A percentile compares a stretch with the other conserved stretches of the same genome.
phyloP scores from a whole-genome alignment of 2,329 filamentous ascomycete genomes.

The Talaromyces verruculosus region DNA sequence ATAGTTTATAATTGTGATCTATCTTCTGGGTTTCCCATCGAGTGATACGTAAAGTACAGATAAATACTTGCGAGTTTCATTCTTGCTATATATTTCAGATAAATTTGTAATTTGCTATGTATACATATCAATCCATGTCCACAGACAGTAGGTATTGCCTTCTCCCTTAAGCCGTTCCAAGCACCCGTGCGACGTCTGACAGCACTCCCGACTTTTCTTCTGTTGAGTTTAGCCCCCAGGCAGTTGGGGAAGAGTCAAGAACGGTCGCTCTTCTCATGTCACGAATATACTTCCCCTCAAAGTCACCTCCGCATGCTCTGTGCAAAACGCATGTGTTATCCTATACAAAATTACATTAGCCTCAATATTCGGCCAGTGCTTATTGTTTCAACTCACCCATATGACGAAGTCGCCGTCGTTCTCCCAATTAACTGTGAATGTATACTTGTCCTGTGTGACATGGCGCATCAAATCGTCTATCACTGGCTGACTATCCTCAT shows the following conservation, averaged over 20 bases:
- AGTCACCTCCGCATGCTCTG: slow-evolving; percentile 50
- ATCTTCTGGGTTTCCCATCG: background rate
- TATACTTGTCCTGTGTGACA: slow-evolving; percentile 51
- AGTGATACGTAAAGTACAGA: background rate
- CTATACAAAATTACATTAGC: background rate
- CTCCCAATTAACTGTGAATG: slow-evolving; percentile 51
- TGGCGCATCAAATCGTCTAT: slow-evolving; percentile 44
- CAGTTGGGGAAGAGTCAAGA: slow-evolving; percentile 47
- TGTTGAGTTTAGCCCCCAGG: slow-evolving; percentile 46
- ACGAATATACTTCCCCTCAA: slow-evolving; percentile 50
- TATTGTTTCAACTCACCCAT: slow-evolving; percentile 45
- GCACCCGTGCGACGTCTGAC: background rate
- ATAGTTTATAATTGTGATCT: background rate
- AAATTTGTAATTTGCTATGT: background rate
- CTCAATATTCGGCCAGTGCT: background rate
- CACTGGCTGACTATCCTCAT: slow-evolving; percentile 38
- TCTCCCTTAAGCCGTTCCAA: background rate
- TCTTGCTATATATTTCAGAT: background rate
- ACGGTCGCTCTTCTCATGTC: slow-evolving; percentile 60
- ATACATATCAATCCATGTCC: background rate
- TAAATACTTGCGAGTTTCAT: background rate
- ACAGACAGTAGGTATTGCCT: background rate
- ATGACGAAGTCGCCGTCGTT: slow-evolving; percentile 53
- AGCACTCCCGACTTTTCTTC: background rate
- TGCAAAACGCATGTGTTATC: slow-evolving; percentile 60